phyloP scores from a whole-genome alignment of 208 protist genomes.

The Wallacemonas sp. region DNA sequence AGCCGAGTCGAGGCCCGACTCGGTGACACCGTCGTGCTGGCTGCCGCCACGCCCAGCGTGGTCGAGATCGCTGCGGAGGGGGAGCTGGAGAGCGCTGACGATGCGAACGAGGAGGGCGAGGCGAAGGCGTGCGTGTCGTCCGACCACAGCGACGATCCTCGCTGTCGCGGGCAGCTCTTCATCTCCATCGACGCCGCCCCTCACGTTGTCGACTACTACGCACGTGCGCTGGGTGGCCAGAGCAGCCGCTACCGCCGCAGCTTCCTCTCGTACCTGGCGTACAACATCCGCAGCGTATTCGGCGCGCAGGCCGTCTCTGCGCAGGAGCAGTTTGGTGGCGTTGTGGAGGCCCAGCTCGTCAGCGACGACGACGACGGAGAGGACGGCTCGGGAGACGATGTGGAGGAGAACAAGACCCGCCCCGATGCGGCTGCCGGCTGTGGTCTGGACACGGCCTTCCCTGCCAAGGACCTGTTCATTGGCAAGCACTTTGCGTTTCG shows the following conservation, averaged over 20 bases:
- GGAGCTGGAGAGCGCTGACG: conserved; percentile 22
- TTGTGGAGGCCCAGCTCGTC: conserved; percentile 65
- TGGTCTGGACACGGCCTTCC: conserved; percentile 40
- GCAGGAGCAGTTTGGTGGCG: conserved; percentile 46
- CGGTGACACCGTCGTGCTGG: conserved; percentile 59
- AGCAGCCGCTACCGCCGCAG: conserved; percentile 54
- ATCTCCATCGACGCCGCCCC: conserved; percentile 73
- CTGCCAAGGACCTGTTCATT: conserved; percentile 64
- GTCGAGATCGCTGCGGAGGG: conserved; percentile 39
- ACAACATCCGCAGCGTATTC: conserved; percentile 61
- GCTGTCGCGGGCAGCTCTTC: conserved; percentile 44
- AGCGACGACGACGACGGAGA: conserved; percentile 17
- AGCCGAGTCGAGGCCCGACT: conserved; percentile 61
- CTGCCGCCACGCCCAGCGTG: conserved; percentile 56
- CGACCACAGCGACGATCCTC: conserved; percentile 13
- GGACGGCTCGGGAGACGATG: conserved; percentile 5
- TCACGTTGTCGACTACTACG: conserved; percentile 67
- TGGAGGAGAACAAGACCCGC: neutral
- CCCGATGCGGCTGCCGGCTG: conserved; percentile 2
- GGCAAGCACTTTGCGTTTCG: conserved; percentile 74
- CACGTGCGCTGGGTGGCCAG: conserved; percentile 47
- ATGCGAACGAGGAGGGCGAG: conserved; percentile 19
- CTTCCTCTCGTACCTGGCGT: conserved; percentile 57
- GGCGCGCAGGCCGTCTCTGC: conserved; percentile 63
- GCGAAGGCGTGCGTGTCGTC: conserved; percentile 3